Evolutionary conservation across 2,329 filamentous ascomycete genomes (phyloP), one percentile per base, ranked within the genome.

Genomic region (Xylariaceae sp.): DNA sequence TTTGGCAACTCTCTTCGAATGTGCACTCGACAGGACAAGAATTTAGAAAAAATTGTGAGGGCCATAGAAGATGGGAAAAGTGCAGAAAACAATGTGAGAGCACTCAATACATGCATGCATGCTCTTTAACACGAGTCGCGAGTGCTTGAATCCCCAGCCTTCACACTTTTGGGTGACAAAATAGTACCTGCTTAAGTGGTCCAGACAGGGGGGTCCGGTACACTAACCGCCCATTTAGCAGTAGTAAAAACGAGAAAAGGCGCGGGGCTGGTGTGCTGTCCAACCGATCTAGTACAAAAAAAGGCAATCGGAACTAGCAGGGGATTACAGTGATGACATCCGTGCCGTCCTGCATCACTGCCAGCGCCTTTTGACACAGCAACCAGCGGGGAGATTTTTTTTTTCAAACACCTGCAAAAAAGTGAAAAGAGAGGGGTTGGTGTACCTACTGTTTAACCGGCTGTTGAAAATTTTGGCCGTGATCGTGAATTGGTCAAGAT

Each of bases 261-360:
- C 56, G 59, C 59, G 59, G 59, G 59, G 59, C 55, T 61, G 59
- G 59, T 54, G 51, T 45, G 46, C 32, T 42, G 27, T 5, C 44
- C 42, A 44, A 46, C 40, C 48, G 42, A 40, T 21, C 46, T 40
- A 36, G 37, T 48, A 23, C 6, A 22, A 22, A 41, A 36, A 34
- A 40, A 42, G 44, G 52, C 35, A 40, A 37, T 19, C 37, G 21
- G 35, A 54, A 60, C 58, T 44, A 53, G 57, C 57, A 56, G 58
- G 54, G 58, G 54, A 52, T 58, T 52, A 37, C 37, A 40, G 43
- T 38, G 46, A 22, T 36, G 47, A 53, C 55, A 58, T 53, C 52
- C 55, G 45, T 45, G 17, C n/a, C n/a, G n/a, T n/a, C n/a, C n/a
- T n/a, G 27, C 7, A 16, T 32, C 27, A 32, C 27, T 8, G 27